Conservation (phyloP, 2,329 filamentous ascomycete genomes). For the Aspergillus cejpii region DNA sequence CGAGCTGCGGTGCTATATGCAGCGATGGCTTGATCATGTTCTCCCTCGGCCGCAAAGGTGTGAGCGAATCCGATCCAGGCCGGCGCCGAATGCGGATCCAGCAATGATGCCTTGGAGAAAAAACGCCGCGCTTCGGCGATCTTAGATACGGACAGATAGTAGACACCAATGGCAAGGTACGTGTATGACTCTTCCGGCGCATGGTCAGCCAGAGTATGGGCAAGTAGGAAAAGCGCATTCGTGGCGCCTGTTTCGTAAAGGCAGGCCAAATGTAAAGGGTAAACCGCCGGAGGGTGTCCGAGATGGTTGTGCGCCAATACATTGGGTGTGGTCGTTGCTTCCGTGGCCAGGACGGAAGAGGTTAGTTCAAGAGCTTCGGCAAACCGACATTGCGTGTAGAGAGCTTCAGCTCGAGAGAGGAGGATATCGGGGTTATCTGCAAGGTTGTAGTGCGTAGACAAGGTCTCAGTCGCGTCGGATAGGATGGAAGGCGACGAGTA, state of each 20-base stretch:
- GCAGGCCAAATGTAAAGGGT: conserved; percentile 86
- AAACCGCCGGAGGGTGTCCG: conserved; percentile 51
- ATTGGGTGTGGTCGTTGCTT: conserved; percentile 21
- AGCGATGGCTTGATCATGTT: conserved; percentile 96
- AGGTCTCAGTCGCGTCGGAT: conserved; percentile 75
- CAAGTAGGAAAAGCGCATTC: conserved; percentile 82
- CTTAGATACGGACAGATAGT: conserved; percentile 83
- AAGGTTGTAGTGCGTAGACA: conserved; percentile 90
- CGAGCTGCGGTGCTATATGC: conserved; percentile 93
- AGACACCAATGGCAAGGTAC: conserved; percentile 90
- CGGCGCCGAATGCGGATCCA: conserved; percentile 94
- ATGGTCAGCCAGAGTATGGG: conserved; percentile 85
- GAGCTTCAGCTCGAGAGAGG: conserved; percentile 78
- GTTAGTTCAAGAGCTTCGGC: conserved; percentile 79
- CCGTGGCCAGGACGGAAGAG: conserved; percentile 64
- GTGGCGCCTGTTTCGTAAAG: conserved; percentile 80
- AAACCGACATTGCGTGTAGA: conserved; percentile 93
- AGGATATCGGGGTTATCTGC: conserved; percentile 81
- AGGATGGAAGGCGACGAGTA: conserved; percentile 83
- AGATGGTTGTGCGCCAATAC: conserved; percentile 32
- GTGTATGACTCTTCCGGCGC: conserved; percentile 86
- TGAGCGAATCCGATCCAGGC: conserved; percentile 99
- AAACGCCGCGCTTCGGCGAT: conserved; percentile 90
- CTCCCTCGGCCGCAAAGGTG: conserved; percentile 93
- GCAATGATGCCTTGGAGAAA: conserved; percentile 94